phyloP scores from a whole-genome alignment of 306 rosid species.

The Phaseolus lunatus region DNA sequence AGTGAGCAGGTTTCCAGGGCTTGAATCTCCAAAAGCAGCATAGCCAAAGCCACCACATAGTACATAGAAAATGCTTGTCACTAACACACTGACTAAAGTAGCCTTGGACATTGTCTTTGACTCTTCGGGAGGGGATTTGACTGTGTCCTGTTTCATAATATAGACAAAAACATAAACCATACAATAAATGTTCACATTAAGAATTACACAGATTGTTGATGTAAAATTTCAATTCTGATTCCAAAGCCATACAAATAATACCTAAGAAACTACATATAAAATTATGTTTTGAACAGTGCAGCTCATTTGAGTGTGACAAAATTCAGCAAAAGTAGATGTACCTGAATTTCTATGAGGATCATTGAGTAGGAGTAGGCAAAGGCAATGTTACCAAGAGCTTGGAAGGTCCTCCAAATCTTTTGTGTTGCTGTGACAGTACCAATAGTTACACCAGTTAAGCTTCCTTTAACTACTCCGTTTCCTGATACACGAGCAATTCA shows the following conservation, averaged over 20 bases:
- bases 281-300: background rate
- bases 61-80: constrained; percentile 53
- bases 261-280: background rate
- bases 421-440: constrained; percentile 42
- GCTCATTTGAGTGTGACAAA: background rate
- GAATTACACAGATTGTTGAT: too few relatives aligned
- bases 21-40: constrained; percentile 54
- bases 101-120: constrained; percentile 52
- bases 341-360: constrained; percentile 64
- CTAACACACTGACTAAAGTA: constrained; percentile 32
- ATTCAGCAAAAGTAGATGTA: constrained; percentile 7
- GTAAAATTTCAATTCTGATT: too few relatives aligned
- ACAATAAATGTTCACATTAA: too few relatives aligned
- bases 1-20: constrained; percentile 57
- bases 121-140: constrained; percentile 56
- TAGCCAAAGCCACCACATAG: constrained; percentile 55
- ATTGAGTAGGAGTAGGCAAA: constrained; percentile 61
- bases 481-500: constrained; percentile 34
- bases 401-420: constrained; percentile 55
- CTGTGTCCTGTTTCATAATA: constrained; percentile 53
- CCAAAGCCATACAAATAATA: too few relatives aligned
- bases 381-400: constrained; percentile 61
- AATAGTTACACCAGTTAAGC: constrained; percentile 51
- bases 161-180: too few relatives aligned
- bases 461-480: constrained; percentile 46